phyloP scores from a whole-genome alignment of 2,329 filamentous ascomycete species.

The Monilinia laxa region DNA sequence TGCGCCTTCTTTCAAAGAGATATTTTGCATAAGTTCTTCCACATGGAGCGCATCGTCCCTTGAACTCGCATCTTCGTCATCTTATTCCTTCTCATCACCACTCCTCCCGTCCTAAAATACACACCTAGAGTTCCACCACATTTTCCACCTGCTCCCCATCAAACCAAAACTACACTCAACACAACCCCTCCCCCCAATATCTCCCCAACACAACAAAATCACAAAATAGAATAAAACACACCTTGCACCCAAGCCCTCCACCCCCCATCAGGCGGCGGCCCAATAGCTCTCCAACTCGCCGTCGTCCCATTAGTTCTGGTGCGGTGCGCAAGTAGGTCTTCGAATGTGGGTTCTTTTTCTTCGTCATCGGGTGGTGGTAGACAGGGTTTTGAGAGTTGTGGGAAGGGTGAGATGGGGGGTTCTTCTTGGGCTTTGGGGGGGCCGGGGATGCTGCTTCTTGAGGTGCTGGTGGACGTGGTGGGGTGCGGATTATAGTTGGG shows the following conservation, averaged over 20 bases:
- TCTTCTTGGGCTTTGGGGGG: too few species aligned
- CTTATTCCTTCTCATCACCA: background rate
- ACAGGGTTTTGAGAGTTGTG: too few species aligned
- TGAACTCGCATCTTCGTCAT: background rate
- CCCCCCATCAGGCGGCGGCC: constrained; percentile 40
- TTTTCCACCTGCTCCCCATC: accelerated
- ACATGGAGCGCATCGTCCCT: background rate
- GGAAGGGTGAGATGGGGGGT: too few species aligned
- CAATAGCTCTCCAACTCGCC: constrained; percentile 37
- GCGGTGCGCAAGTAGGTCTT: too few species aligned
- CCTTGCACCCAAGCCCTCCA: constrained; percentile 37
- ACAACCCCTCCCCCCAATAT: too few species aligned
- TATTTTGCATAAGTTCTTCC: background rate
- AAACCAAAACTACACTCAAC: background rate
- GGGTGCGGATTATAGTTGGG: background rate
- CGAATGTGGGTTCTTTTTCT: too few species aligned
- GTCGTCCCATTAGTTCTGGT: constrained; percentile 28
- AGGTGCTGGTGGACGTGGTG: background rate
- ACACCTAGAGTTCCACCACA: too few species aligned
- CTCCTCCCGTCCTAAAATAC: background rate
- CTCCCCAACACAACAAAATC: background rate
- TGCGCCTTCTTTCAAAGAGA: background rate
- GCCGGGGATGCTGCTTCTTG: background rate
- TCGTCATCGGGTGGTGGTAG: too few species aligned
- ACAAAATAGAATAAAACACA: constrained; percentile 22